Evolutionary conservation across 2,329 filamentous ascomycete genomes (phyloP).

Genomic region (Ophiosphaerella korrae): DNA sequence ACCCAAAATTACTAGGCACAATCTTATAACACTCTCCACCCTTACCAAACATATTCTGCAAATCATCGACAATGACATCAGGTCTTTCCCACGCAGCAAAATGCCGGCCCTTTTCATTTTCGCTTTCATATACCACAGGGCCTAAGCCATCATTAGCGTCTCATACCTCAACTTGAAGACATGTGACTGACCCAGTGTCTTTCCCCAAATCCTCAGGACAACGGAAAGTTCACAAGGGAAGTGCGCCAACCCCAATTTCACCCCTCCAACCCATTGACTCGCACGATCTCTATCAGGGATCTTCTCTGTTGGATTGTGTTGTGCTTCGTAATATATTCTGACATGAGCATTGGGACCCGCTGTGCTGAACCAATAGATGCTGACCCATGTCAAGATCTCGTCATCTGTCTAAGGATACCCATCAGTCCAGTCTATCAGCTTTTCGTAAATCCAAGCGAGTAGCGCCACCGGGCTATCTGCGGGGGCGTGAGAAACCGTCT

Average conservation of each 20-base stretch:
- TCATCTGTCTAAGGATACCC: conserved; percentile 74
- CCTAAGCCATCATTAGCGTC: conserved; percentile 20
- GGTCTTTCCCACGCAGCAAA: conserved; percentile 67
- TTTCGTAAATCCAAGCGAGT: conserved; percentile 81
- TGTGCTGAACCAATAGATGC: conserved; percentile 72
- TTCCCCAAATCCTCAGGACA: conserved; percentile 61
- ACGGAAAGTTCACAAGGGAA: conserved; percentile 65
- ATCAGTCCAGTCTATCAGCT: conserved; percentile 78
- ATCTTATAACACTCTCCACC: conserved; percentile 43
- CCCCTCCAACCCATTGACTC: conserved; percentile 50
- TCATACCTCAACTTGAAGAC: background rate
- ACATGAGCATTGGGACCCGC: conserved; percentile 71
- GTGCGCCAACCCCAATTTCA: conserved; percentile 59
- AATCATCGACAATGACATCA: conserved; percentile 57
- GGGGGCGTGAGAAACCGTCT: conserved; percentile 73
- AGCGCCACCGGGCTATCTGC: conserved; percentile 72
- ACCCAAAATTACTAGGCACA: conserved; percentile 39
- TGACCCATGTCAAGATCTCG: conserved; percentile 76
- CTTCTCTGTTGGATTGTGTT: conserved; percentile 46
- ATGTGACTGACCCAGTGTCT: conserved; percentile 57
- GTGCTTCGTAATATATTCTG: conserved; percentile 74
- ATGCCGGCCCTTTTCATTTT: conserved; percentile 61
- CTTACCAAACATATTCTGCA: conserved; percentile 64
- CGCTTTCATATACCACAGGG: conserved; percentile 61
- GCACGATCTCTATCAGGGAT: conserved; percentile 42